Evolutionary conservation across 1,284 basidiomycete species (phyloP), one percentile per base, ranked within the genome.

Genomic region (Mycena citricolor): DNA sequence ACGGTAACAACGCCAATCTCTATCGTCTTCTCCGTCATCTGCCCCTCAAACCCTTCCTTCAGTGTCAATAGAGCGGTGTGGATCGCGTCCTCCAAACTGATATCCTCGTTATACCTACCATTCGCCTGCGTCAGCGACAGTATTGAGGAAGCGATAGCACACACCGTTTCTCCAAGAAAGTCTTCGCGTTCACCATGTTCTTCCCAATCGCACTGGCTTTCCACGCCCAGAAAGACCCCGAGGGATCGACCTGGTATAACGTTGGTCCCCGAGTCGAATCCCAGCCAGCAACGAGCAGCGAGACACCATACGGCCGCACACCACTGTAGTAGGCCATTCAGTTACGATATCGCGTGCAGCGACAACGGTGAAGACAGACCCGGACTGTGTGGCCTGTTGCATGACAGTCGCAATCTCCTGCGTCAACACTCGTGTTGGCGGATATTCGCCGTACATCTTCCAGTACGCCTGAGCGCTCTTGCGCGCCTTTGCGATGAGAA

Each of bases 1-100:
- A 92, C 88, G 39, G 90, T 92, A 49, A 99, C 81, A 35, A 99
- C 85, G 34, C 97, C 97, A 48, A 99, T 94, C 69, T 99, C 97
- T 61, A 99, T 97, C 25, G 97, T 99, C 74, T 98, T 95, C 71
- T 98, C 95, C 16, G 95, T 98, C 94, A 99, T 98, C 64, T 98
- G 90, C 11, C 97, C 97, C 68, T 99, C 97, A 58, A 98, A 98
- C 8, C 95, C 95, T 71, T 99, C 97, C 69, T 99, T 99, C 54
- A 99, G 75, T 16, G 97, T 99, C 54, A 99, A 71, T 29, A 99
- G 80, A n/a, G 97, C 95, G 7, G 97, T 99, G 69, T 99, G 97
- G 58, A 99, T 99, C 17, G 97, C 97, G 64, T 99, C 97, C 69
- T 99, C 97, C 45, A 99, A 73, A 55, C 94, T 97, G 60, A 99